phyloP scores from a whole-genome alignment of 73 alveolate genomes.

The Paramecium sexaurelia region DNA sequence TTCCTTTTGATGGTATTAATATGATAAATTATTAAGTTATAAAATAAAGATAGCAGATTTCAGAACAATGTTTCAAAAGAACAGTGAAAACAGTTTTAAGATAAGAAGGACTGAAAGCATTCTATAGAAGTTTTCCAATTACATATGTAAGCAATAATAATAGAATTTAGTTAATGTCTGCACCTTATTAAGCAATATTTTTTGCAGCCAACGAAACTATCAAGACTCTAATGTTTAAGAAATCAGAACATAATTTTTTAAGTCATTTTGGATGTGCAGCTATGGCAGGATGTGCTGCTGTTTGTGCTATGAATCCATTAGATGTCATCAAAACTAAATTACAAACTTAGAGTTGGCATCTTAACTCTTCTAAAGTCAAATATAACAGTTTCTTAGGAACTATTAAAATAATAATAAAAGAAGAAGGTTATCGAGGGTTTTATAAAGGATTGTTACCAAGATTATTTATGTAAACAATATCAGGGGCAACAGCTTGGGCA shows the following conservation, averaged over 20 bases:
- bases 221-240: slow-evolving; percentile 67
- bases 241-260: slow-evolving; percentile 70
- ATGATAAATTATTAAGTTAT: slow-evolving; percentile 67
- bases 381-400: slow-evolving; percentile 50
- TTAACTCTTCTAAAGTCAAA: slow-evolving; percentile 33
- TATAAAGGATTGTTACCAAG: slow-evolving; percentile 71
- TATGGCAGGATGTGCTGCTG: slow-evolving; percentile 86
- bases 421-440: slow-evolving; percentile 71
- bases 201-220: slow-evolving; percentile 86
- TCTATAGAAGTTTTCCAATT: slow-evolving; percentile 82
- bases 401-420: slow-evolving; percentile 22
- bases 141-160: slow-evolving; percentile 65
- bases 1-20: slow-evolving; percentile 84
- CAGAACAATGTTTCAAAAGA: slow-evolving; percentile 25
- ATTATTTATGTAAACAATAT: slow-evolving; percentile 63
- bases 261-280: slow-evolving; percentile 87
- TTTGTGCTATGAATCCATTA: slow-evolving; percentile 83
- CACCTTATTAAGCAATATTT: slow-evolving; percentile 82
- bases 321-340: slow-evolving; percentile 90
- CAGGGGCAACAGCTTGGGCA: slow-evolving; percentile 79
- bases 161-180: slow-evolving; percentile 72
- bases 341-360: slow-evolving; percentile 71
- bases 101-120: slow-evolving; percentile 80
- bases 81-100: slow-evolving; percentile 63
- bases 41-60: slow-evolving; percentile 84